Percentiles rank a stretch among this genome's conserved stretches.
Evolutionary conservation across 2,329 filamentous ascomycete genomes (phyloP).

Genomic region (Beauveria rudraprayagi): DNA sequence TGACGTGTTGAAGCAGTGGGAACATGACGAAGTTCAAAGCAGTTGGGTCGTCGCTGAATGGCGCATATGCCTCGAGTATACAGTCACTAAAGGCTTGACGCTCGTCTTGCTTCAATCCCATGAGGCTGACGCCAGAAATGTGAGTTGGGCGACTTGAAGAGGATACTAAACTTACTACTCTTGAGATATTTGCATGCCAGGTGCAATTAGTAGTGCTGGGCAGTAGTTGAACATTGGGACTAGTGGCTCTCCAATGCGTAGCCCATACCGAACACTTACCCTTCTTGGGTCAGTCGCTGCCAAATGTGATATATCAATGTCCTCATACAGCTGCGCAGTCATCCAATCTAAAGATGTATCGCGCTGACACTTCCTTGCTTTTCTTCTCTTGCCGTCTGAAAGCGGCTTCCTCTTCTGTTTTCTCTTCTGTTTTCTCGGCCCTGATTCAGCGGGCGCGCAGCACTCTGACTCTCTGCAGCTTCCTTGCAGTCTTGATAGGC

Average conservation of each 20-base stretch:
- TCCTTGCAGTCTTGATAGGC: background rate
- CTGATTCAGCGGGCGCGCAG: background rate
- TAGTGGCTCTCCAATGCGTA: background rate
- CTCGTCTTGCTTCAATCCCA: background rate
- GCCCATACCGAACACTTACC: background rate
- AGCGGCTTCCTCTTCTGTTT: background rate
- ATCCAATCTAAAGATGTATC: background rate
- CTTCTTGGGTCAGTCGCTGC: background rate
- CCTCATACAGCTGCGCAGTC: background rate
- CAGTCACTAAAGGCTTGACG: background rate
- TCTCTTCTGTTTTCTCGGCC: background rate
- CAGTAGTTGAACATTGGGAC: background rate
- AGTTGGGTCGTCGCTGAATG: background rate
- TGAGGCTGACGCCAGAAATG: background rate
- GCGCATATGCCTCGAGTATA: background rate
- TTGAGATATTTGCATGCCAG: background rate
- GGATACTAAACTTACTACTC: background rate
- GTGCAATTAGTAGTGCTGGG: background rate
- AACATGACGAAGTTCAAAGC: background rate
- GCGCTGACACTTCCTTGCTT: background rate
- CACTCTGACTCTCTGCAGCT: background rate
- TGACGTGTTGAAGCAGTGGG: background rate
- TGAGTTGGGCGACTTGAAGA: background rate
- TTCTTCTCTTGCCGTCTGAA: background rate
- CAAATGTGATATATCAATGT: background rate